These are phyloP conservation scores for Rhizomucor pusillus DNA, from an alignment of 371 early-diverging fungal species.

Conservation along the genomic window DNA sequence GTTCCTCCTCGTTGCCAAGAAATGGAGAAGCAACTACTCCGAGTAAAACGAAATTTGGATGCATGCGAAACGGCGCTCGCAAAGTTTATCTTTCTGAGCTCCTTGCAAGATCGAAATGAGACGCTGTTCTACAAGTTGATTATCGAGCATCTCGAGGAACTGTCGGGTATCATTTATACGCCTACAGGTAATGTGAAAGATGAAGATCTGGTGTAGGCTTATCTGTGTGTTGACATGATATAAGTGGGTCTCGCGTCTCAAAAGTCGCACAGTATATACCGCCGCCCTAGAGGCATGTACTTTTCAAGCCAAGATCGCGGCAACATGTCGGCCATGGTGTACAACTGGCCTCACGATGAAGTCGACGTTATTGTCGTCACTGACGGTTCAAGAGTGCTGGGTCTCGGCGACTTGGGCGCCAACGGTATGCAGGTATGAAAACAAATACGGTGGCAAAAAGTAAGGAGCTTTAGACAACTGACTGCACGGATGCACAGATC, in stretches of 20 bases:
- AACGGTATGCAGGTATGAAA: slow-evolving; percentile 58
- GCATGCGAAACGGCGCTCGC: slow-evolving; percentile 56
- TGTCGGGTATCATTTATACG: slow-evolving; percentile 48
- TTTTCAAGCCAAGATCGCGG: slow-evolving; percentile 61
- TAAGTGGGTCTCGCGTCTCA: slow-evolving; percentile 51
- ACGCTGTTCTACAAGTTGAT: slow-evolving; percentile 64
- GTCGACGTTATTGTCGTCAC: slow-evolving; percentile 69
- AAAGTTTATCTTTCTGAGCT: slow-evolving; percentile 54
- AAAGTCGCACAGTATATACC: slow-evolving; percentile 61
- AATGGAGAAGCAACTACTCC: slow-evolving; percentile 61
- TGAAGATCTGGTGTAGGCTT: too few species aligned
- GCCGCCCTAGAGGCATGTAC: slow-evolving; percentile 65
- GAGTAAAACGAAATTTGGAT: slow-evolving; percentile 60
- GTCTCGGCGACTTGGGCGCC: slow-evolving; percentile 60
- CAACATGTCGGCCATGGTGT: slow-evolving; percentile 57
- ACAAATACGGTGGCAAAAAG: neutral
- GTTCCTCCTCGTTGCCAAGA: slow-evolving; percentile 66
- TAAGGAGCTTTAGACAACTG: neutral
- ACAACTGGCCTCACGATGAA: slow-evolving; percentile 59
- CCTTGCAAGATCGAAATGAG: slow-evolving; percentile 62
- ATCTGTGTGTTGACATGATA: too few species aligned
- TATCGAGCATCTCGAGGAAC: slow-evolving; percentile 56
- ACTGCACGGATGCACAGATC: slow-evolving; percentile 14
- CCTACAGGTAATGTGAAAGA: slow-evolving; percentile 33
- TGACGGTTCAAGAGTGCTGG: slow-evolving; percentile 66